Evolutionary conservation across 148 eudicot genomes (phyloP), one percentile per base, ranked within the genome.

Genomic region (Nyssa sinensis): DNA sequence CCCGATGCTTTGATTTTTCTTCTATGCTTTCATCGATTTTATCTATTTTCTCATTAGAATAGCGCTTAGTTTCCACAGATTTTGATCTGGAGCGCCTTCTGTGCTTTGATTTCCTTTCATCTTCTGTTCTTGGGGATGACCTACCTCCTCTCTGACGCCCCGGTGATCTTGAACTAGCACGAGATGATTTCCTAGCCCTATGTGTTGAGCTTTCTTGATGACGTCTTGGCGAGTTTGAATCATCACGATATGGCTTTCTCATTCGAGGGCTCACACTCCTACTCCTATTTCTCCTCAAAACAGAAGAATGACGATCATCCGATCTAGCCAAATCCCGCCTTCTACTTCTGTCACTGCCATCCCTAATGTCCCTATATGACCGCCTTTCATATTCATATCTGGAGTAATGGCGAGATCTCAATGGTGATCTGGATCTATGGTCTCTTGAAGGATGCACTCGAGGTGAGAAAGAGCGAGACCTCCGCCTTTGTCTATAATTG

Each of bases 391-490:
- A 71, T 32, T 87, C 97, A 80, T 86, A 84, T 72, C 93, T 84
- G 30, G 90, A 79, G 81, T 89, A 88, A 72, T 82, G 79, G 74
- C 90, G 98, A 49, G 88, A 88, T 79, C 90, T 84, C 31, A 83
- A 83, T 47, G 96, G 98, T 72, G 98, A 91, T 76, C 93, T 87
- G 58, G 89, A 85, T 76, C 91, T 83, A 84, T 88, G 81, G 79
- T 77, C 79, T 74, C 96, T 84, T 62, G 87, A 78, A 53, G 70
- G 84, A 29, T 91, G 86, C 32, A 68, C 58, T 49, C 68, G 83
- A 75, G 98, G 98, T 70, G 97, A 92, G 81, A 74, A 81, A 59
- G 97, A 92, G 23, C 85, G 94, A 33, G 97, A 90, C 73, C 78
- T 81, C 60, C 79, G 80, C 73, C 90, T 87, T 68, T 70, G 74